Conservation (phyloP, 73 alveolate genomes). For the Urostyla sp. region DNA sequence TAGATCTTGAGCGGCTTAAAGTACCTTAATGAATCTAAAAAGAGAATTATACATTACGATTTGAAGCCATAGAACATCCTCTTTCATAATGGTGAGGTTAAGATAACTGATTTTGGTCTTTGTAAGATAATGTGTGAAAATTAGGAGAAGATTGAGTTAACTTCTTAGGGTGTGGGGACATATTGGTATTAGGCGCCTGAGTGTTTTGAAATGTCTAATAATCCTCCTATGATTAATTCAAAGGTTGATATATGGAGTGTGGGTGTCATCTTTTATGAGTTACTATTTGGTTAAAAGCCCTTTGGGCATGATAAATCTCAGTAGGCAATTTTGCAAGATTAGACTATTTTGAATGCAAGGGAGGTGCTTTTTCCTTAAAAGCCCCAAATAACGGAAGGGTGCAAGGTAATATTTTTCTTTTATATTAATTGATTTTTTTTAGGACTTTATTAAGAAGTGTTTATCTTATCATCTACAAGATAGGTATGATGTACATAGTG, state of each 20-base stretch:
- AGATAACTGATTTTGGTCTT: slow-evolving; percentile 99
- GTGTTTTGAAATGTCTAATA: slow-evolving; percentile 85
- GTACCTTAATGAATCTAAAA: slow-evolving; percentile 90
- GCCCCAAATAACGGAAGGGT: slow-evolving; percentile 90
- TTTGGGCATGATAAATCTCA: slow-evolving; percentile 97
- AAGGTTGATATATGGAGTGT: slow-evolving; percentile 97
- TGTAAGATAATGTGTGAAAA: slow-evolving; percentile 92
- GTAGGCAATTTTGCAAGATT: slow-evolving; percentile 90
- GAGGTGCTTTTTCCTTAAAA: slow-evolving; percentile 91
- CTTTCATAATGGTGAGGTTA: slow-evolving; percentile 96
- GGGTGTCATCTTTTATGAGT: slow-evolving; percentile 97
- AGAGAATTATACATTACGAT: slow-evolving; percentile 97
- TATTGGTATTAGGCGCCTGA: slow-evolving; percentile 99
- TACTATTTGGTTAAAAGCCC: slow-evolving; percentile 95
- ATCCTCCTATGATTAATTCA: slow-evolving; percentile 85
- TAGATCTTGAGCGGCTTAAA: slow-evolving; percentile 96
- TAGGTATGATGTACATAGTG: slow-evolving; percentile 88
- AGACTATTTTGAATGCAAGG: slow-evolving; percentile 89
- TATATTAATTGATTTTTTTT: not conserved
- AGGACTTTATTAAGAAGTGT: slow-evolving; percentile 91
- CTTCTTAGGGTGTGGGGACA: slow-evolving; percentile 99
- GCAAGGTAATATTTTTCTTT: slow-evolving; percentile 76
- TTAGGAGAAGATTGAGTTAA: slow-evolving; percentile 92
- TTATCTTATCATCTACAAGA: slow-evolving; percentile 85
- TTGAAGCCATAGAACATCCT: slow-evolving; percentile 97